These are phyloP conservation scores for Rutstroemia sydowiana DNA, from an alignment of 2,329 filamentous ascomycete genomes.

Conservation along the genomic window DNA sequence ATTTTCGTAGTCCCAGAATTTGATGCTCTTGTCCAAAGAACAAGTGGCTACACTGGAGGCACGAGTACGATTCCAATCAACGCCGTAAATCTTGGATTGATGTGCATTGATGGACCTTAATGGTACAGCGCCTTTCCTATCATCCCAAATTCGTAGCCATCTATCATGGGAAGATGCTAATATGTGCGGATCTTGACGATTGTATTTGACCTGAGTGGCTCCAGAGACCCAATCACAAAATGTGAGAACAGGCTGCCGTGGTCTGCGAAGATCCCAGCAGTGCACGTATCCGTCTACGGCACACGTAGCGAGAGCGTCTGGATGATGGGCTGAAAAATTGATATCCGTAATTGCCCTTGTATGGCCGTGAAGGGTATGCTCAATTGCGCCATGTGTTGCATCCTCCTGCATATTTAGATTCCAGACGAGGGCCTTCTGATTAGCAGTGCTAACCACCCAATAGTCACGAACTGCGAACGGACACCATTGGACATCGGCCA, in stretches of 20 bases:
- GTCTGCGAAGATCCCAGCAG: slow-evolving; percentile 78
- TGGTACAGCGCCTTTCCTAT: slow-evolving; percentile 68
- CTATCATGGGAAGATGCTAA: slow-evolving; percentile 87
- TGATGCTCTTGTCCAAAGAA: slow-evolving; percentile 85
- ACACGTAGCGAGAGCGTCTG: slow-evolving; percentile 82
- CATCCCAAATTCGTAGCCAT: slow-evolving; percentile 85
- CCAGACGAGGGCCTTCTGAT: slow-evolving; percentile 91
- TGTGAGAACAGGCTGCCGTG: slow-evolving; percentile 64
- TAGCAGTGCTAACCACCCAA: slow-evolving; percentile 91
- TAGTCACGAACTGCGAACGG: slow-evolving; percentile 84
- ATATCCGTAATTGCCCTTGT: slow-evolving; percentile 89
- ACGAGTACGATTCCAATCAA: slow-evolving; percentile 85
- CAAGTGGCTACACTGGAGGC: slow-evolving; percentile 72
- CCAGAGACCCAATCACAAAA: slow-evolving; percentile 93
- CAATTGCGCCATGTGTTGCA: slow-evolving; percentile 62
- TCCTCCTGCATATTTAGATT: slow-evolving; percentile 71
- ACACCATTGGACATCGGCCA: slow-evolving; percentile 95
- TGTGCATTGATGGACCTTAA: slow-evolving; percentile 82
- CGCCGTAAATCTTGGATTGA: slow-evolving; percentile 86
- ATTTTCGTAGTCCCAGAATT: slow-evolving; percentile 77
- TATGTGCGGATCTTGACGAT: slow-evolving; percentile 77
- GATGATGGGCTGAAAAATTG: slow-evolving; percentile 90
- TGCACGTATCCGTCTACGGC: slow-evolving; percentile 90
- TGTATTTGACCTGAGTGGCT: slow-evolving; percentile 93
- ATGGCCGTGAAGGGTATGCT: slow-evolving; percentile 80